phyloP scores from a whole-genome alignment of 495 filamentous ascomycete genomes.

The Neurospora discreta region DNA sequence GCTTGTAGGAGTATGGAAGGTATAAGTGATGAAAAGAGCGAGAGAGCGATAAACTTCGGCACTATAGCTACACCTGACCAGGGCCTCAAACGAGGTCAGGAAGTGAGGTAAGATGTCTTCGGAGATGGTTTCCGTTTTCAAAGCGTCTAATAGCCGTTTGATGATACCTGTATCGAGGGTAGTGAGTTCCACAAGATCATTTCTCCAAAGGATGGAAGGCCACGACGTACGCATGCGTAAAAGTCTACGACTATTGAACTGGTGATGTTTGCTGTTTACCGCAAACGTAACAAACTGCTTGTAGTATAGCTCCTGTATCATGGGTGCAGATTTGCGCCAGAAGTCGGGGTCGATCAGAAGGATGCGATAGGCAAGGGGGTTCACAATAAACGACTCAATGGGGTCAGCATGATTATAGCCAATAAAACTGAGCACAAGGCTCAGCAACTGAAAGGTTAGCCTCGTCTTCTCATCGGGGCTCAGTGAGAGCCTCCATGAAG shows the following conservation, averaged over 20 bases:
- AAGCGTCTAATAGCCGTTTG: conserved; percentile 76
- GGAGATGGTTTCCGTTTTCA: conserved; percentile 74
- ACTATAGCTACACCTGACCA: conserved; percentile 69
- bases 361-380: conserved; percentile 85
- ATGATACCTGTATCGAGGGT: conserved; percentile 54
- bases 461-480: conserved; percentile 46
- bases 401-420: conserved; percentile 70
- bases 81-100: conserved; percentile 59
- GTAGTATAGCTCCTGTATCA: conserved; percentile 80
- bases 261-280: conserved; percentile 73
- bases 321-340: conserved; percentile 66
- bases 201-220: not conserved
- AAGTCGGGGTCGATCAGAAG: conserved; percentile 84
- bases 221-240: conserved; percentile 74
- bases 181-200: conserved; percentile 9
- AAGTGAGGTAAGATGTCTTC: conserved; percentile 61
- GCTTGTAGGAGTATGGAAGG: conserved; percentile 55
- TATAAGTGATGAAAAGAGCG: conserved; percentile 86
- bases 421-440: conserved; percentile 69
- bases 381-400: conserved; percentile 82
- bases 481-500: conserved; percentile 27
- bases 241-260: conserved; percentile 80
- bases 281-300: conserved; percentile 80
- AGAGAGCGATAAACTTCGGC: conserved; percentile 78
- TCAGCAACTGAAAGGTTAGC: conserved; percentile 61